Base-by-base conservation (phyloP, 2,329 filamentous ascomycete species). In the Arthrobotrys megalospora region DNA sequence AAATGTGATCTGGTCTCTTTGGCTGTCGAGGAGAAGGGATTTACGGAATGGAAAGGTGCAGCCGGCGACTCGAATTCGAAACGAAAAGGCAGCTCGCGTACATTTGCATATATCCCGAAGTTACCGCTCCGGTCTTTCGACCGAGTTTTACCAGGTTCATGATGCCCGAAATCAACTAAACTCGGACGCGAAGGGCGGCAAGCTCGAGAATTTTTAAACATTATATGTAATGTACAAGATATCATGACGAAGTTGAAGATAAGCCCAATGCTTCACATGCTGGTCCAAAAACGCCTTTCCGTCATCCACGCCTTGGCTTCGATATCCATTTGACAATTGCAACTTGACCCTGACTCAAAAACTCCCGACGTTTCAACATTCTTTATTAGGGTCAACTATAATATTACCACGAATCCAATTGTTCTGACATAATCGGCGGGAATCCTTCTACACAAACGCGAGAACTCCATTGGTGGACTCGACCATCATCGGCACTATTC, bases 41-140 rank as follows among this genome's bases (percentile, higher is more conserved):
- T 36, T 36, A 72, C 68, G 68, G 58, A 72, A 50, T 24, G 32
- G 63, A 63, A 63, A 73, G 62, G 48, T 73, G 69, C 50, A 66
- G 69, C 69, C 69, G 69, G 69, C 69, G 69, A 73, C 52, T 73
- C 32, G 62, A 43, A 60, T 32, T 73, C 50, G 69, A 73, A 73
- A 73, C 69, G 69, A 73, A 65, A 65, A 65, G 41, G 48, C 60
- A 73, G 28, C 62, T 73, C 69, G 69, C 69, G 69, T 73, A 73
- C 50, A 73, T 73, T 73, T 73, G 69, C 69, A 66, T 66, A 65
- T 66, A 65, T 66, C 69, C 69, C 69, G 69, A 73, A 73, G 62
- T 73, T 73, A 48, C 69, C 69, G 60, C 69, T 73, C 69, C 69
- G 53, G 60, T 73, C 55, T 73, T 63, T 73, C 48, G 48, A 50